Evolutionary conservation across 345 rosid genomes (phyloP).

Genomic region (Angophora floribunda): DNA sequence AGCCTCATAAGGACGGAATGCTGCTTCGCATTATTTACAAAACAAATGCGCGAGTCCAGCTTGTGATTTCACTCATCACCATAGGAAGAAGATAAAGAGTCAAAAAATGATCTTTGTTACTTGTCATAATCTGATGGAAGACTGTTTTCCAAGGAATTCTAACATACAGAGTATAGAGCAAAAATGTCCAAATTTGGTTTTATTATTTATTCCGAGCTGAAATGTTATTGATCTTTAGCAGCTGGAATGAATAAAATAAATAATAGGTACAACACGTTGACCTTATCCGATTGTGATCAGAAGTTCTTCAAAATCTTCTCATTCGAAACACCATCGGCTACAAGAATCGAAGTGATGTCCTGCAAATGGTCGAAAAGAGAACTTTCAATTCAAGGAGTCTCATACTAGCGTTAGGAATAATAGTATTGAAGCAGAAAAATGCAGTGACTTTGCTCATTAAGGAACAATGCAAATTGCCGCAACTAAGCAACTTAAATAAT

Average conservation of each 20-base stretch:
- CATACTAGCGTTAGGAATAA: background rate
- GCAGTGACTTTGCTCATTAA: background rate
- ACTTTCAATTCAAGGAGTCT: background rate
- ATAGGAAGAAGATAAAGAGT: background rate
- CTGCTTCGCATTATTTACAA: background rate
- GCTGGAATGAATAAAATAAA: conserved; percentile 6
- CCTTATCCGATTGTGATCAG: conserved; percentile 18
- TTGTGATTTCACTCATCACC: background rate
- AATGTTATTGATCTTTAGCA: conserved; percentile 1
- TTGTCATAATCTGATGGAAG: background rate
- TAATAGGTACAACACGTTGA: conserved; percentile 15
- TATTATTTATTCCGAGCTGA: conserved; percentile 7
- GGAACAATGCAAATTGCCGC: background rate
- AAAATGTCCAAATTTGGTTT: conserved; percentile 16
- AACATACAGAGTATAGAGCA: background rate
- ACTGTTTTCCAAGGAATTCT: background rate
- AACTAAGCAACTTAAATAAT: background rate
- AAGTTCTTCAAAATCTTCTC: conserved; percentile 84
- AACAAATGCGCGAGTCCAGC: background rate
- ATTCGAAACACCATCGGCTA: conserved; percentile 59
- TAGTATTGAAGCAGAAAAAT: background rate
- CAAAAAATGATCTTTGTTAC: background rate
- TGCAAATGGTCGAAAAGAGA: conserved; percentile 19
- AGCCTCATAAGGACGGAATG: background rate
- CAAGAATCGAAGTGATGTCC: conserved; percentile 79